Conservation (phyloP, 1,284 basidiomycete species). For the Malassezia equina region DNA sequence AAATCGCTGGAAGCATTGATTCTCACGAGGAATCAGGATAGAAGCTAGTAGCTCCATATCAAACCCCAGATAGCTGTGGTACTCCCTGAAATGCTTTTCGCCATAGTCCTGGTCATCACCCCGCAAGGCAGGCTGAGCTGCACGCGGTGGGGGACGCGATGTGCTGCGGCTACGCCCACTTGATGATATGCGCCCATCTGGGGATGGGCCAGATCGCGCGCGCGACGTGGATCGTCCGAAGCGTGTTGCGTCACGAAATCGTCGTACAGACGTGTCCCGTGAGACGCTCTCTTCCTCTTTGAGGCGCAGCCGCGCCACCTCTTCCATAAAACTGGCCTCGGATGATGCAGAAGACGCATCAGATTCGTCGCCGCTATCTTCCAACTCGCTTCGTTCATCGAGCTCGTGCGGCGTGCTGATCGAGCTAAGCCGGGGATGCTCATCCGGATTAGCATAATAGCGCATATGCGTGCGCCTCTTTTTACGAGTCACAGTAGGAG, state of each 20-base stretch:
- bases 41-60: conserved; percentile 69
- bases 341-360: conserved; percentile 3
- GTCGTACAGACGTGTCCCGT: conserved; percentile 3
- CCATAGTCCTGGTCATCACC: conserved; percentile 18
- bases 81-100: conserved; percentile 13
- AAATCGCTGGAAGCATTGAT: conserved; percentile 86
- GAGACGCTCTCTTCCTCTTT: conserved; percentile 20
- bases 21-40: conserved; percentile 64
- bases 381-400: conserved; percentile 15
- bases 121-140: background rate
- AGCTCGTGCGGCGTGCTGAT: conserved; percentile 22
- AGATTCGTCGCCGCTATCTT: background rate
- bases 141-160: background rate
- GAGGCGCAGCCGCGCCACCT: conserved; percentile 18
- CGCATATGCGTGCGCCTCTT: conserved; percentile 34
- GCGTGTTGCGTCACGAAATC: background rate
- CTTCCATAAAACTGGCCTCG: conserved; percentile 20
- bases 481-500: conserved; percentile 18
- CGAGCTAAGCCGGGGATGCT: background rate
- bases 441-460: conserved; percentile 26
- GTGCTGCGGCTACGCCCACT: conserved; percentile 5
- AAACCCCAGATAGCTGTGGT: conserved; percentile 65
- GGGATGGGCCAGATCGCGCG: background rate
- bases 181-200: background rate
- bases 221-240: background rate